Evolutionary conservation across 177 flowering plant genomes (phyloP).

Genomic region (Vitis hybrid): DNA sequence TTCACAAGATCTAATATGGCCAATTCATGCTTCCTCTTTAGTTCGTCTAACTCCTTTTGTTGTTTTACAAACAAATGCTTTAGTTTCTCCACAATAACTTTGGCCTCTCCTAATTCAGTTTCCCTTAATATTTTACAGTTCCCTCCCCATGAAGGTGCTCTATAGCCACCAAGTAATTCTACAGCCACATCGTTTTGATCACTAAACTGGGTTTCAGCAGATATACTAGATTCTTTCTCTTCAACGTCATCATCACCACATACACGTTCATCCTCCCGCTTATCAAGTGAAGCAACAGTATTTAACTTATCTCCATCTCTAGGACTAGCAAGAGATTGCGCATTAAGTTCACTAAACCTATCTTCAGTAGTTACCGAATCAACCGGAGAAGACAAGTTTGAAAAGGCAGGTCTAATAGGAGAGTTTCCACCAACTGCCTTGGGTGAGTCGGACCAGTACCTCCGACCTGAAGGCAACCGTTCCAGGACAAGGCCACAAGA

Average conservation of each 20-base stretch:
- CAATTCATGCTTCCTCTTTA: slow-evolving; percentile 51
- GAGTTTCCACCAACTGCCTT: slow-evolving; percentile 43
- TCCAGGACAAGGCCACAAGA: slow-evolving; percentile 46
- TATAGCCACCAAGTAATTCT: slow-evolving; percentile 6
- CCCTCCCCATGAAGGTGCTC: slow-evolving; percentile 1
- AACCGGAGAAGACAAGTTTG: slow-evolving; percentile 34
- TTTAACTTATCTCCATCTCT: slow-evolving; percentile 11
- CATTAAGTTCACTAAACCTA: slow-evolving; percentile 21
- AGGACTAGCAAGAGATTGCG: slow-evolving; percentile 10
- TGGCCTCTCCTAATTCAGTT: slow-evolving; percentile 30
- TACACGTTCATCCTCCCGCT: background rate
- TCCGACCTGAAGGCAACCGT: slow-evolving; percentile 72
- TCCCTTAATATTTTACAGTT: slow-evolving; percentile 5
- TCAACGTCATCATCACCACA: background rate
- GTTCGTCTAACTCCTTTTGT: slow-evolving; percentile 52
- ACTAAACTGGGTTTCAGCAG: slow-evolving; percentile 7
- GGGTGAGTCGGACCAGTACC: slow-evolving; percentile 75
- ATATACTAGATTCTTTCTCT: slow-evolving; percentile 1
- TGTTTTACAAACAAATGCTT: slow-evolving; percentile 55
- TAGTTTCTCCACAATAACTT: slow-evolving; percentile 42
- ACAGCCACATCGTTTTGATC: background rate
- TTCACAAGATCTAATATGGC: slow-evolving; percentile 46
- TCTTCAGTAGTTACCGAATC: slow-evolving; percentile 11
- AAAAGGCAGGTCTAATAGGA: slow-evolving; percentile 29
- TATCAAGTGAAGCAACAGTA: slow-evolving; percentile 15